Percentiles rank a stretch among this genome's conserved stretches.
Evolutionary conservation across 352 stramenopile genomes (phyloP).

Genomic region (Phytophthora crassamura): DNA sequence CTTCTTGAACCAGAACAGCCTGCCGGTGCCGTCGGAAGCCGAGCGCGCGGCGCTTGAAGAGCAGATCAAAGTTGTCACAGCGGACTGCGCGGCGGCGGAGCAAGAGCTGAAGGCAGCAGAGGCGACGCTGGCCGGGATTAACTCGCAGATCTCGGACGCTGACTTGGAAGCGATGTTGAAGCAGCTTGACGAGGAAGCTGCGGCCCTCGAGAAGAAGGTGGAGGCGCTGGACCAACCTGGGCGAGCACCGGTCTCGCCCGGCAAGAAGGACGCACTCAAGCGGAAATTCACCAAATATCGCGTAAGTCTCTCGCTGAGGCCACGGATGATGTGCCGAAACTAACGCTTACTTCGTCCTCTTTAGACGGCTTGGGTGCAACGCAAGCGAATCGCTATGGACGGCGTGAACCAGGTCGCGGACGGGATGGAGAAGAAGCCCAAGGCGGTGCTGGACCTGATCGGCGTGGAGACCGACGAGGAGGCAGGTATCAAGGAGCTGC

Average conservation of each 20-base stretch:
- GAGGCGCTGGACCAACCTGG: conserved; percentile 50
- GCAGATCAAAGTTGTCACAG: conserved; percentile 57
- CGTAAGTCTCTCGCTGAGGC: conserved; percentile 36
- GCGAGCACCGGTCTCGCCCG: conserved; percentile 56
- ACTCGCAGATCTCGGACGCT: conserved; percentile 69
- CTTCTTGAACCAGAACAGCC: conserved; percentile 80
- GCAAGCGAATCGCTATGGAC: conserved; percentile 83
- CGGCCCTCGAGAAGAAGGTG: conserved; percentile 52
- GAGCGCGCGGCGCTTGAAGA: conserved; percentile 53
- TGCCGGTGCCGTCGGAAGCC: conserved; percentile 61
- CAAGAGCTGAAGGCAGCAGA: conserved; percentile 68
- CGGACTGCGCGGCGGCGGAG: conserved; percentile 54
- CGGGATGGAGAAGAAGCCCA: conserved; percentile 86
- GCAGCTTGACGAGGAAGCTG: conserved; percentile 51
- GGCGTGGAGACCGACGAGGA: conserved; percentile 78
- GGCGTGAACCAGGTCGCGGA: conserved; percentile 81
- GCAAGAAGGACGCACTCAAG: conserved; percentile 68
- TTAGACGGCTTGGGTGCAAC: conserved; percentile 73
- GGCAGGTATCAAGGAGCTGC: conserved; percentile 70
- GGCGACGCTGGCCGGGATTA: conserved; percentile 49
- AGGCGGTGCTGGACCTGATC: conserved; percentile 63
- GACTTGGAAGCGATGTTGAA: conserved; percentile 62
- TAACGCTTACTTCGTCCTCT: conserved; percentile 4
- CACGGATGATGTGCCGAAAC: not conserved
- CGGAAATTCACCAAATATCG: conserved; percentile 69